Evolutionary conservation across 164 flowering plant species (phyloP), one percentile per base, ranked within the genome.

Genomic region (Echeveria elegans): DNA sequence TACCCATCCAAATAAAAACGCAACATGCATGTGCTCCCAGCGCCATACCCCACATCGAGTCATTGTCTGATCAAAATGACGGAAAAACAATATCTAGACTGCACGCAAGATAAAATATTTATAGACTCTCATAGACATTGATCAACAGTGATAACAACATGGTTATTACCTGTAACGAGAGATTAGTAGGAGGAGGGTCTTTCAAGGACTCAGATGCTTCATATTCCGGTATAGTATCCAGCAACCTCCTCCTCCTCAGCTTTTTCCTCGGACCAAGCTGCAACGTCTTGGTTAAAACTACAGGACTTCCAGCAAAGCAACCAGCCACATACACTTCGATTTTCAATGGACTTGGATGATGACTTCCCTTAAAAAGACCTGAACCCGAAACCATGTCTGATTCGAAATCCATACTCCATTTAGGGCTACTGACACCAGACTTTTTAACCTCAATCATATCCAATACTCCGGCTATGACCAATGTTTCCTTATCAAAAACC

Each of bases 301-400:
- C 82, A 1, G 97, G 97, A 67, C 66, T 68, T 19, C 90, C 89
- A 11, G 80, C 76, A 70, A 86, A 89, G 65, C 86, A 73, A 63
- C 97, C 96, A 0, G 97, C 88, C 64, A 89, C 75, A 72, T 79
- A 91, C 65, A 91, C 93, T 75, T 87, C 97, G 67, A 88, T 73
- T 16, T 75, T 72, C 16, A 90, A 89, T 6, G 78, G 69, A 58
- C 80, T 71, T 36, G 45, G 31, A 47, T 52, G 12, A 36, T 82
- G 86, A 65, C 81, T 87, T 18, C 80, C 87, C 72, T 76, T 85
- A 48, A 87, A 67, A 71, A 86, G 82, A 48, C 85, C 76, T 1
- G 70, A 66, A 26, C 82, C 80, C 0, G 75, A 70, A 14, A 63
- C 60, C 11, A 80, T 64, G 37, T 71, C 78, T 4, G 86, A 72